Evolutionary conservation across 192 early-diverging fungal species (phyloP).

Genomic region (Lobulomyces angularis): DNA sequence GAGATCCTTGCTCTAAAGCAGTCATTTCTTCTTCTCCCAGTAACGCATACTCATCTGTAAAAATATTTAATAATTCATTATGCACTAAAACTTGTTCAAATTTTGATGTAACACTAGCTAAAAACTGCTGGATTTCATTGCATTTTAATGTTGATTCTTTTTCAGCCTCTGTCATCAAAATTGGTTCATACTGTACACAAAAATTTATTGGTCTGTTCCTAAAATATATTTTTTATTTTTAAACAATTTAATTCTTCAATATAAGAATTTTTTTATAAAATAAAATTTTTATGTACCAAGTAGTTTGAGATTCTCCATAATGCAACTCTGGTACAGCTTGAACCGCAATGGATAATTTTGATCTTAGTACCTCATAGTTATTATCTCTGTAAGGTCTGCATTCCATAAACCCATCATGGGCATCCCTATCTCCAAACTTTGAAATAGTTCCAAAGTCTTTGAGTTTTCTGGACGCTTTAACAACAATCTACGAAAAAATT

Average conservation of each 20-base stretch:
- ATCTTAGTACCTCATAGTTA: constrained; percentile 31
- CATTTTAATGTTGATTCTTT: constrained; percentile 14
- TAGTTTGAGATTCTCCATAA: constrained; percentile 26
- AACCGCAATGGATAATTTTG: constrained; percentile 28
- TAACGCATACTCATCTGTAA: constrained; percentile 35
- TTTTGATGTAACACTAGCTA: constrained; percentile 9
- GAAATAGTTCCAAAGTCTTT: constrained; percentile 30
- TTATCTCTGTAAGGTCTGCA: constrained; percentile 37
- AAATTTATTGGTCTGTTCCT: constrained; percentile 35
- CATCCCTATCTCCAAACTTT: constrained; percentile 41
- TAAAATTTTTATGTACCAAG: constrained; percentile 20
- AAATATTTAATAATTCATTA: constrained; percentile 45
- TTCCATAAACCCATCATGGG: constrained; percentile 32
- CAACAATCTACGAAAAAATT: constrained; percentile 14
- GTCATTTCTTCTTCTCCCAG: constrained; percentile 49
- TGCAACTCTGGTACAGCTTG: constrained; percentile 36
- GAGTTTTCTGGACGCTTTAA: constrained; percentile 29
- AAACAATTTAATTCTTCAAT: background rate
- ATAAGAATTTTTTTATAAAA: background rate
- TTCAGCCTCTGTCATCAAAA: constrained; percentile 18
- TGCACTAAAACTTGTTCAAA: constrained; percentile 45
- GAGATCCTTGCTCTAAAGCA: constrained; percentile 41
- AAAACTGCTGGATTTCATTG: constrained; percentile 11
- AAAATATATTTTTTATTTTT: background rate
- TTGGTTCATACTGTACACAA: constrained; percentile 34